Conservation (phyloP, 2,329 filamentous ascomycete genomes). For the Exutisphaerella laricina region DNA sequence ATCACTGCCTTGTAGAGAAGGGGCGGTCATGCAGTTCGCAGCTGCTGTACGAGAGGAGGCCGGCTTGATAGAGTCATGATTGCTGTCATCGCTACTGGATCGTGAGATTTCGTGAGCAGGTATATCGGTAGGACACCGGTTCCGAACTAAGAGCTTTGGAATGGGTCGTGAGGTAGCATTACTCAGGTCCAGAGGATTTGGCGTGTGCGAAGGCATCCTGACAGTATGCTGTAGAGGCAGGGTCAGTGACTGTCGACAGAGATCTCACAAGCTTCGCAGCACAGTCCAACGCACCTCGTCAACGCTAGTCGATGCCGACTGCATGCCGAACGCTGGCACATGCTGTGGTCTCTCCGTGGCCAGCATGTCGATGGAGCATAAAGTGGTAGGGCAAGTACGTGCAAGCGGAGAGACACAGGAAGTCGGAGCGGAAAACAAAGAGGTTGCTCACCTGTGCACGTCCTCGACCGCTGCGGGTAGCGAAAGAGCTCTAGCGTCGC, state of each 20-base stretch:
- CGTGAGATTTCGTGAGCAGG: constrained; percentile 1
- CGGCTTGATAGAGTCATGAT: neutral
- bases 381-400: neutral
- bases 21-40: neutral
- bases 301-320: too few species aligned
- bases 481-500: too few species aligned
- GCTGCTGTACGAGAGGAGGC: neutral
- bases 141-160: constrained; percentile 25
- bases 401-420: neutral
- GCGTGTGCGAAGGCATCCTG: constrained; percentile 6
- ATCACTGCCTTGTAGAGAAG: neutral
- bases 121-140: constrained; percentile 3
- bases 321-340: neutral
- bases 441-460: too few species aligned
- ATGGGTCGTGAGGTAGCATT: constrained; percentile 16
- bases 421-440: neutral
- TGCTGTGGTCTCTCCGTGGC: neutral
- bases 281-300: too few species aligned
- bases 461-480: too few species aligned
- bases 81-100: constrained; percentile 10
- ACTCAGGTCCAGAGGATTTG: constrained; percentile 10
- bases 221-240: constrained; percentile 5
- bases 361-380: neutral
- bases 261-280: too few species aligned
- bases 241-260: too few species aligned